Base-by-base conservation (phyloP, 1,284 basidiomycete species). In the Irpex rosettiformis region DNA sequence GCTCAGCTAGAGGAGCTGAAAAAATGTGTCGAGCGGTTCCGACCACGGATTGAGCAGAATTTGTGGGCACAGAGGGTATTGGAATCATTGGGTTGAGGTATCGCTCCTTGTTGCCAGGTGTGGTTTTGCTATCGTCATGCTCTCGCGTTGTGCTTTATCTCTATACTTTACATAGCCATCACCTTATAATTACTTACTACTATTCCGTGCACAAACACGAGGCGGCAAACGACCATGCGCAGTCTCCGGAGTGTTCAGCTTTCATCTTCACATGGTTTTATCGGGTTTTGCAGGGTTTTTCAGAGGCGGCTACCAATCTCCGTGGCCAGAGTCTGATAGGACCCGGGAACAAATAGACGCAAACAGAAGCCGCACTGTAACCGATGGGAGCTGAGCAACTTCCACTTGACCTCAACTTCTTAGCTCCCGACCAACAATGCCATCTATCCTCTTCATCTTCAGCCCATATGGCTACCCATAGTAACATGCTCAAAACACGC, bases 11-110 rank as follows among this genome's bases (percentile, higher is more conserved):
- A 79, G 37, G 80, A 83, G 55, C 75, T 98, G 52, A 83, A 80
- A 62, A 75, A 75, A 59, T 85, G 85, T 62, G 82, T 93, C 13
- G 84, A 87, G 42, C 75, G 84, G 66, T 93, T 84, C 73, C 80
- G 79, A 62, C 81, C 83, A 7, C 78, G 79, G 58, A 85, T 96
- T 55, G 88, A 91, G 66, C 78, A 72, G 21, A 95, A 93, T 67
- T 71, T 81, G 2, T 98, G 95, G 95, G 79, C 94, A 30, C 78
- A 81, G 67, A 76, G 76, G 49, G 73, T 93, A 52, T 70, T 93
- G 13, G 62, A 66, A 16, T 65, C 69, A 6, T 45, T 71, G 30
- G 52, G 51, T 37, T 64, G 60, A 61, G 52, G 22, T 11, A 4
- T n/a, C 21, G 13, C 21, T 18, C 21, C 13, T n/a, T 18, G 43